phyloP scores from a whole-genome alignment of 208 protist genomes.

The Zelonia costaricensis region DNA sequence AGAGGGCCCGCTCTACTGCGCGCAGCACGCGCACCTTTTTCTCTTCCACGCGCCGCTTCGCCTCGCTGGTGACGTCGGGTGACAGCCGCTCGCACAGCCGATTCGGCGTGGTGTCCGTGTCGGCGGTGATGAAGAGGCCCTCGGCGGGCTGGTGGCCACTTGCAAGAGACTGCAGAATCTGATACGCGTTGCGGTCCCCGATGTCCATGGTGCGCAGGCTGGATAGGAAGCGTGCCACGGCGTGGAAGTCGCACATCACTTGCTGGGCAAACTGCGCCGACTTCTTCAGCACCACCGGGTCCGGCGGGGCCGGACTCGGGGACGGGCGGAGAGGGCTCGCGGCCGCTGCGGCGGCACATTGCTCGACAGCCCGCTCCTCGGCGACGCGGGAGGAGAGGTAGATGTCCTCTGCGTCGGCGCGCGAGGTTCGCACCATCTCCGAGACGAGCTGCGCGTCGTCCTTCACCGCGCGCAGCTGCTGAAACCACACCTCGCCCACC shows the following conservation, averaged over 20 bases:
- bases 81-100: conserved; percentile 5
- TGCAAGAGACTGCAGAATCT: conserved; percentile 46
- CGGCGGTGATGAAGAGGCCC: conserved; percentile 28
- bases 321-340: neutral
- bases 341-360: conserved; percentile 10
- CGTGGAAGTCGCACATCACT: conserved; percentile 66
- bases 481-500: conserved; percentile 33
- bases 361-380: conserved; percentile 11
- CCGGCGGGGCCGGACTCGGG: neutral
- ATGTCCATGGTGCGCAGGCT: conserved; percentile 79
- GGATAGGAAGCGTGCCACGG: conserved; percentile 60
- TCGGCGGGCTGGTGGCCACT: conserved; percentile 33
- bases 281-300: conserved; percentile 22
- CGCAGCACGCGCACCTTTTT: conserved; percentile 59
- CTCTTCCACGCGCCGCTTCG: conserved; percentile 30
- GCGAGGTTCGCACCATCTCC: conserved; percentile 58
- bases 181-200: conserved; percentile 44
- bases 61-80: conserved; percentile 6
- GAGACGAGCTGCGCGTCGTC: conserved; percentile 74
- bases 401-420: conserved; percentile 55
- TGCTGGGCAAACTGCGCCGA: conserved; percentile 56
- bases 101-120: conserved; percentile 21
- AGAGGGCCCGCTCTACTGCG: conserved; percentile 56
- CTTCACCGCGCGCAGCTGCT: conserved; percentile 62
- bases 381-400: conserved; percentile 24